Percentiles rank a stretch among this genome's conserved stretches.
Conservation (phyloP, 1,284 basidiomycete genomes). For the Puccinia horiana region DNA sequence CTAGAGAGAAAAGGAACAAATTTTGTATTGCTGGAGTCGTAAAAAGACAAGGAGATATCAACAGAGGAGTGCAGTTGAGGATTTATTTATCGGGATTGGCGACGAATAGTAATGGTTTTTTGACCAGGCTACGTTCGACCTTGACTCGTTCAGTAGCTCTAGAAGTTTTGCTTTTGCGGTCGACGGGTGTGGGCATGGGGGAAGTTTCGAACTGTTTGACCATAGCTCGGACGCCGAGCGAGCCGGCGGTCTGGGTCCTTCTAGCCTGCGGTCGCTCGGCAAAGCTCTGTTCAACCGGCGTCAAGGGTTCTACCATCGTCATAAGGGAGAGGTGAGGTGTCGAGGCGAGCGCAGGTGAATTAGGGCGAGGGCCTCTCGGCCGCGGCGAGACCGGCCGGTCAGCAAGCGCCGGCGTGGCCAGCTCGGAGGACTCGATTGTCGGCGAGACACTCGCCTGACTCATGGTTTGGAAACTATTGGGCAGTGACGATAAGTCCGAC, state of each 20-base stretch:
- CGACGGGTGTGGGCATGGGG: not conserved
- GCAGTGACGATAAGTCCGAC: not conserved
- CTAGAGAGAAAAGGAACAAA: too few species aligned
- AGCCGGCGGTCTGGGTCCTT: constrained; percentile 28
- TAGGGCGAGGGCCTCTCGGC: not conserved
- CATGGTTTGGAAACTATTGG: not conserved
- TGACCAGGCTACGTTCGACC: constrained; percentile 38
- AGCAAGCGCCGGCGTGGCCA: not conserved
- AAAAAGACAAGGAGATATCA: not conserved
- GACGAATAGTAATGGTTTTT: constrained; percentile 46
- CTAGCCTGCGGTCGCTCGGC: not conserved
- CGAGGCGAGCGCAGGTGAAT: not conserved
- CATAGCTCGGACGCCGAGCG: constrained; percentile 32
- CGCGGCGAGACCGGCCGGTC: constrained; percentile 9
- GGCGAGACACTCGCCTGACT: not conserved
- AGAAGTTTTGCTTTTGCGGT: not conserved
- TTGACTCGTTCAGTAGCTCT: constrained; percentile 10
- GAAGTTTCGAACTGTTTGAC: constrained; percentile 39
- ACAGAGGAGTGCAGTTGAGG: not conserved
- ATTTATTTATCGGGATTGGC: constrained; percentile 47
- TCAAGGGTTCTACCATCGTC: not conserved
- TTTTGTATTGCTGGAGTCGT: not conserved
- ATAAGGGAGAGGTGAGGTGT: not conserved
- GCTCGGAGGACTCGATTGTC: not conserved
- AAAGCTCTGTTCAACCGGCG: not conserved